These are phyloP conservation scores for Monascus ruber DNA, from an alignment of 2,329 filamentous ascomycete genomes.

Conservation along the genomic window DNA sequence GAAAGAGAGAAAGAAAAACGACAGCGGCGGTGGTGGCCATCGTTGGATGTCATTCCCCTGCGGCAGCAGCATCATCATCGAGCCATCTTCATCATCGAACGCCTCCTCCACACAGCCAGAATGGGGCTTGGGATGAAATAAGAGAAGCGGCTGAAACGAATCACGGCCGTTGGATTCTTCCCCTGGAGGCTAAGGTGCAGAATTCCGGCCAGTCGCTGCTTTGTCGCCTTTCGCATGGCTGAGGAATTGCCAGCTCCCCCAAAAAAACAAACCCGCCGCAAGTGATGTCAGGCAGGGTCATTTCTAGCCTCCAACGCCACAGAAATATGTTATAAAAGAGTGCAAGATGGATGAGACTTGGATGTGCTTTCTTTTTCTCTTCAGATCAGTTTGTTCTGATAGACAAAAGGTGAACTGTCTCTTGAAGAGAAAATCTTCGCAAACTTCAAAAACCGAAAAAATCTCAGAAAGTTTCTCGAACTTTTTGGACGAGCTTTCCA, in stretches of 20 bases:
- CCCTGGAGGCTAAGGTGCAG: too few species aligned
- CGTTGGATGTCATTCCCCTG: too few species aligned
- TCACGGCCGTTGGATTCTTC: too few species aligned
- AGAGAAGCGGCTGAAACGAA: too few species aligned
- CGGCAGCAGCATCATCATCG: too few species aligned
- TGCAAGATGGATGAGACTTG: neutral
- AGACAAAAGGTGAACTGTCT: neutral
- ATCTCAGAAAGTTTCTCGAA: neutral
- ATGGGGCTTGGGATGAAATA: too few species aligned
- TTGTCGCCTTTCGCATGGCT: neutral
- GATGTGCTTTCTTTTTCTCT: neutral
- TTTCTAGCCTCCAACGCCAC: neutral
- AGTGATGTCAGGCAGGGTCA: neutral
- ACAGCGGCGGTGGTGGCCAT: too few species aligned
- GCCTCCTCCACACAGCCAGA: too few species aligned
- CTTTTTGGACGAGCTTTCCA: neutral
- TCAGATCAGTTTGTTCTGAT: neutral
- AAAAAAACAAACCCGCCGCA: neutral
- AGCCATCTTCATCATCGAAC: too few species aligned
- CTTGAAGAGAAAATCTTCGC: neutral
- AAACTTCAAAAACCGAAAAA: neutral
- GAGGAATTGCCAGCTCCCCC: neutral
- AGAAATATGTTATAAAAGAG: neutral
- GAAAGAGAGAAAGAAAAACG: too few species aligned
- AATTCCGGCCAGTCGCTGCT: neutral